Base-by-base conservation (phyloP, 495 filamentous ascomycete genomes). In the Penicillium macrosclerotiorum region DNA sequence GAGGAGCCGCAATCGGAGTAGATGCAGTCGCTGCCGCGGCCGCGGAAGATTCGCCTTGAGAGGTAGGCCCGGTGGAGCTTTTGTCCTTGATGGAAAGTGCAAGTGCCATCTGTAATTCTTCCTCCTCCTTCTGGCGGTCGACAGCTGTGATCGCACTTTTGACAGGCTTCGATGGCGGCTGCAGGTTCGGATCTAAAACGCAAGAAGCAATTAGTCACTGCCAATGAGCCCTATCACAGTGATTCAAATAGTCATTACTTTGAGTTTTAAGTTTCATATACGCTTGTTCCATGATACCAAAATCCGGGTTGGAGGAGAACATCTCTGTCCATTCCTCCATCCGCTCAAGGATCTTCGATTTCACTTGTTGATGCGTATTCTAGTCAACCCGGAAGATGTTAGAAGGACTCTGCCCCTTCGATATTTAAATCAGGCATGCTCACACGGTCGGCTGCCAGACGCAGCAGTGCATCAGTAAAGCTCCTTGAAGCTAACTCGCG, bases 271-370 rank as follows among this genome's bases (percentile, higher is more conserved):
- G 70, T 59, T 85, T 90, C 74, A 82, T 85, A 63, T 90, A 97
- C 40, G 90, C 90, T 60, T 95, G 89, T 63, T 93, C 86, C 93
- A 98, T 98, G 51, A 97, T 95, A 18, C 93, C 93, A 45, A 98
- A 82, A 55, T 96, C 91, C 8, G 91, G 84, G 64, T 96, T 88
- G 26, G 75, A 84, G 49, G 85, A 72, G 65, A 98, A 97, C 88
- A 95, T 94, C 64, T 90, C 85, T 38, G 86, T 81, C 93, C 93
- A 98, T 55, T 95, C 90, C 55, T 84, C 82, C 90, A 96, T 96
- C 32, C 89, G 83, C 71, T 98, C 94, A 44, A 97, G 63, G 45
- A 97, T 96, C 78, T 96, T 97, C 26, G 88, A 80, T 71, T 97
- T 98, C 51, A 98, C 93, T 64, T 95, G 88, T 64, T 85, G 84